Percentiles rank a stretch among this genome's conserved stretches.
phyloP scores from a whole-genome alignment of 345 rosid genomes.

The Sapria himalayana region DNA sequence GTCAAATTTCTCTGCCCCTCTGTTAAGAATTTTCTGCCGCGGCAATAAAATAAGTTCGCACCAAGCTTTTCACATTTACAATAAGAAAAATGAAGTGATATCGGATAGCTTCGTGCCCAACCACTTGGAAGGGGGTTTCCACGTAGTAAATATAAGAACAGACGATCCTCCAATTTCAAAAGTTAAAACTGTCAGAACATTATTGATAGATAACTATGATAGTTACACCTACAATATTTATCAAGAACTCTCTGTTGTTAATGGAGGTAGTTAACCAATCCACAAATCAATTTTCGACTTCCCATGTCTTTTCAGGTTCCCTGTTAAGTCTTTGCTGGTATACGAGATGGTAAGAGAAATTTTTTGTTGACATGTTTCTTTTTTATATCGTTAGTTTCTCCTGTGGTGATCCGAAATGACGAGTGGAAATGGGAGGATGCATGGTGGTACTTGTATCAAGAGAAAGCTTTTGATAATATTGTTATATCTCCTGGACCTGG shows the following conservation, averaged over 20 bases:
- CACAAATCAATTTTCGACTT: too few species aligned
- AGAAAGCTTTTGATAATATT: slow-evolving; percentile 57
- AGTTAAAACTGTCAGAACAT: slow-evolving; percentile 51
- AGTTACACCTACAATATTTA: slow-evolving; percentile 87
- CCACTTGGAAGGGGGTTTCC: slow-evolving; percentile 33
- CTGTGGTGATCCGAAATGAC: slow-evolving; percentile 67
- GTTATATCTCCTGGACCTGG: slow-evolving; percentile 99
- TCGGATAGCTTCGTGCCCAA: slow-evolving; percentile 27
- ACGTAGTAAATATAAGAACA: slow-evolving; percentile 17
- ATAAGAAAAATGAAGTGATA: slow-evolving; percentile 13
- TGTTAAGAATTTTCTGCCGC: too few species aligned
- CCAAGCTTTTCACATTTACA: too few species aligned
- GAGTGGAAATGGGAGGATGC: slow-evolving; percentile 71
- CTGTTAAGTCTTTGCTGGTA: neutral
- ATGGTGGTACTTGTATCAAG: slow-evolving; percentile 34
- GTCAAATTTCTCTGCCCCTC: too few species aligned
- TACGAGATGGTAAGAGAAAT: neutral
- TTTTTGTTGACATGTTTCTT: slow-evolving; percentile 7
- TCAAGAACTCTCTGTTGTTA: slow-evolving; percentile 61
- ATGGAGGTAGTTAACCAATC: slow-evolving; percentile 74
- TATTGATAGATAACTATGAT: slow-evolving; percentile 86
- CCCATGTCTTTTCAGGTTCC: neutral
- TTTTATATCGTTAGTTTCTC: slow-evolving; percentile 34
- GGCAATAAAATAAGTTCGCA: too few species aligned
- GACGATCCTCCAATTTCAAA: slow-evolving; percentile 25